A percentile compares a stretch with the other conserved stretches of the same genome.
phyloP scores from a whole-genome alignment of 2,329 filamentous ascomycete species.

The Fusarium sp. region DNA sequence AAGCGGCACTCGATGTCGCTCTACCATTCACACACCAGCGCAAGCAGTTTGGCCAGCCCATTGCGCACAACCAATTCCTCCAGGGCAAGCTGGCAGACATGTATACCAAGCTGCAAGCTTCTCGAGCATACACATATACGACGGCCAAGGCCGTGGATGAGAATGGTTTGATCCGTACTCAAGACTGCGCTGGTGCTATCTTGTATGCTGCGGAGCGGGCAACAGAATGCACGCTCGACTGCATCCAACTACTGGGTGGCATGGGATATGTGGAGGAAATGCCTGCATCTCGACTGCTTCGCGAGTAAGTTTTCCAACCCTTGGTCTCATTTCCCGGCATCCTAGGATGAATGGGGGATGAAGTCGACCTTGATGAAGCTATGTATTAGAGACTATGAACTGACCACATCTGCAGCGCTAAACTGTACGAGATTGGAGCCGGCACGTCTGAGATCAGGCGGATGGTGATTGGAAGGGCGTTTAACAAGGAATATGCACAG shows the following conservation, averaged over 20 bases:
- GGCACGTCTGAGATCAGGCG: constrained; percentile 94
- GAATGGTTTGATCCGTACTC: constrained; percentile 77
- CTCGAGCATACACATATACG: constrained; percentile 86
- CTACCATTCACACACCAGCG: constrained; percentile 91
- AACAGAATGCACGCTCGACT: constrained; percentile 87
- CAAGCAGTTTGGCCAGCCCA: constrained; percentile 87
- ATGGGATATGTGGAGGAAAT: constrained; percentile 98
- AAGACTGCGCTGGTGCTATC: constrained; percentile 95
- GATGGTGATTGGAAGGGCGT: constrained; percentile 93
- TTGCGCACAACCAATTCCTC: constrained; percentile 92
- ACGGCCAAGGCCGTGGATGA: constrained; percentile 87
- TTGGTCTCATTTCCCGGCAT: neutral
- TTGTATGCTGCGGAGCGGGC: constrained; percentile 92
- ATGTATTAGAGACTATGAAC: constrained; percentile 45
- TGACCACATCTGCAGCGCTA: constrained; percentile 60
- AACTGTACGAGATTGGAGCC: constrained; percentile 95
- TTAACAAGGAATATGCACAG: constrained; percentile 83
- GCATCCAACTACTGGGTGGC: constrained; percentile 91
- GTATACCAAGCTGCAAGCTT: constrained; percentile 92
- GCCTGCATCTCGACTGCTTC: constrained; percentile 84
- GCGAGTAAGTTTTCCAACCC: constrained; percentile 65
- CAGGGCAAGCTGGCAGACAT: constrained; percentile 96
- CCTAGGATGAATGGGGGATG: neutral
- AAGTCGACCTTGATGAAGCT: neutral
- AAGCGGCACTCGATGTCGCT: constrained; percentile 85